Conservation (phyloP, 108 stramenopile genomes). For the Phaeodactylum tricornutum region DNA sequence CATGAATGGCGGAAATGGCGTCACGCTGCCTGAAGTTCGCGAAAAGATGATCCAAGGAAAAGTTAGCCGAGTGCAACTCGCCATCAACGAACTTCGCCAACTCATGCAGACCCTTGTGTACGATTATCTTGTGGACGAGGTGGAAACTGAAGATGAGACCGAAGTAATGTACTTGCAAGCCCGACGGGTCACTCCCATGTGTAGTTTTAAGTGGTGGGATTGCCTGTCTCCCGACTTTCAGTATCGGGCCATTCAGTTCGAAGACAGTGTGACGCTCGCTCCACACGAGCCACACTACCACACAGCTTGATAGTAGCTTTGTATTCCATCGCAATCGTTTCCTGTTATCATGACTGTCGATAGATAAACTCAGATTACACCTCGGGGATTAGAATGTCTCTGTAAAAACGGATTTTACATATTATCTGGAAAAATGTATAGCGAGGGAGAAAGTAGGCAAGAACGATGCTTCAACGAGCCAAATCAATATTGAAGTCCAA, state of each 20-base stretch:
- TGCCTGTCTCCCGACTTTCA: constrained; percentile 70
- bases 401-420: too few relatives aligned
- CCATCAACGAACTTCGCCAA: constrained; percentile 79
- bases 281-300: constrained; percentile 85
- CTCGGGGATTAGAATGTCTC: too few relatives aligned
- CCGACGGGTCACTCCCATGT: constrained; percentile 49
- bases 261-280: constrained; percentile 64
- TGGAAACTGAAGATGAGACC: constrained; percentile 28
- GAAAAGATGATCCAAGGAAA: constrained; percentile 69
- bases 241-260: constrained; percentile 65
- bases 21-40: constrained; percentile 50
- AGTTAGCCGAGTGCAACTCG: constrained; percentile 77
- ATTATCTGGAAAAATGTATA: too few relatives aligned
- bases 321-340: too few relatives aligned
- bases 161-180: constrained; percentile 49
- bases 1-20: constrained; percentile 55
- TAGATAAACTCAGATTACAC: too few relatives aligned
- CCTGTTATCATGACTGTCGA: too few relatives aligned
- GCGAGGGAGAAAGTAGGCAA: too few relatives aligned
- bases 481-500: too few relatives aligned
- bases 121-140: constrained; percentile 69
- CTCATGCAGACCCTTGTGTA: constrained; percentile 81
- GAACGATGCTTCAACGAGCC: too few relatives aligned
- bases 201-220: constrained; percentile 80
- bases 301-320: too few relatives aligned